Base-by-base conservation (phyloP, 2,329 filamentous ascomycete genomes). In the Cytospora chrysosperma region DNA sequence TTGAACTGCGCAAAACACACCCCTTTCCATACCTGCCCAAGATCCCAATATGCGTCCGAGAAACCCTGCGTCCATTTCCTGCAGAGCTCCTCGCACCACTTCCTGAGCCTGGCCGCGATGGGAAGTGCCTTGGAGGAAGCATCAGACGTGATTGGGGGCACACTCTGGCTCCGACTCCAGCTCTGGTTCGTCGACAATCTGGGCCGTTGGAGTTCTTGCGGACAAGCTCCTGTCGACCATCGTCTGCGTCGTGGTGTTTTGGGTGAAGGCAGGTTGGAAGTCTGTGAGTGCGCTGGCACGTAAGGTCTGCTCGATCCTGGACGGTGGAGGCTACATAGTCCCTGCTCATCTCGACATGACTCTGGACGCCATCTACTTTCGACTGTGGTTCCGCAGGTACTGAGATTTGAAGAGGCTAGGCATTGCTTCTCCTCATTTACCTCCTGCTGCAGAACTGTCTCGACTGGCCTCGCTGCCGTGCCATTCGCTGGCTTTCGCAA, bases 41-140 rank as follows among this genome's bases (percentile, higher is more conserved):
- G 49, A 2, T 9, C 40, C 15, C 21, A 26, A 3, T 21, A 28
- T 7, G 59, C 21, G 7, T 17, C 19, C 26, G 47, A 30, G 51
- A 52, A 61, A 19, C 10, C 21, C 27, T 28, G 7, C 15, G 27
- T 43, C 21, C 24, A 24, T n/a, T 3, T 10, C 28, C 49, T 43
- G 40, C 43, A 53, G 4, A 61, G 55, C 3, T 61, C 51, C 10
- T 61, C 51, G n/a, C 24, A 49, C 59, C 40, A 55, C n/a, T 43
- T 21, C 12, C n/a, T 17, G 28, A 34, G 19, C 3, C 17, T 27
- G 27, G 37, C n/a, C n/a, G n/a, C 37, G 7, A 6, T 2, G 17
- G 17, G 51, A 17, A 3, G 27, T 30, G 19, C 15, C 27, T 30
- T 12, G 3, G 19, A 10, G 27, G 17, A 4, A 12, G 4, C 26